Conservation (phyloP, 176 grass and related monocot species). For the Oryza nivara region DNA sequence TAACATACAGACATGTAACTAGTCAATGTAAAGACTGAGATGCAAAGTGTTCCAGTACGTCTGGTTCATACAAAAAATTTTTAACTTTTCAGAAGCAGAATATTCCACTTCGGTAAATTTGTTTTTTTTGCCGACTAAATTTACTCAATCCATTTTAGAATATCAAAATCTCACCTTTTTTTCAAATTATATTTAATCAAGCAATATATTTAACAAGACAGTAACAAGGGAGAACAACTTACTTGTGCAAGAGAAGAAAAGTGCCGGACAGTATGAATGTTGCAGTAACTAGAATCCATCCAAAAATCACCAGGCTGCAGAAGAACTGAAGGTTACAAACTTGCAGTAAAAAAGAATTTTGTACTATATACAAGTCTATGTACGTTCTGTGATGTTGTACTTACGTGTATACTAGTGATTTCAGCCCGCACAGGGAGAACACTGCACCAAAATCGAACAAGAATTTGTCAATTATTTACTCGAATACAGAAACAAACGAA, state of each 20-base stretch:
- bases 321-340: neutral
- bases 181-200: too few species aligned
- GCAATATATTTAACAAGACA: too few species aligned
- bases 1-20: too few species aligned
- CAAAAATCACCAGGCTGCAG: slow-evolving; percentile 57
- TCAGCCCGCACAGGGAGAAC: slow-evolving; percentile 60
- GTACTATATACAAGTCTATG: neutral
- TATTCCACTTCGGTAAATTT: too few species aligned
- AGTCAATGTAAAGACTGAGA: too few species aligned
- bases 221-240: neutral
- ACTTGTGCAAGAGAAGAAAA: slow-evolving; percentile 83
- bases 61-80: too few species aligned
- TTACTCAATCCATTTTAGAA: too few species aligned
- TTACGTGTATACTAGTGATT: slow-evolving; percentile 63
- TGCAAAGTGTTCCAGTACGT: too few species aligned
- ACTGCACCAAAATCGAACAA: slow-evolving; percentile 46
- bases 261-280: slow-evolving; percentile 65
- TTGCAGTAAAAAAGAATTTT: neutral
- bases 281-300: slow-evolving; percentile 64
- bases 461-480: too few species aligned
- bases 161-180: too few species aligned
- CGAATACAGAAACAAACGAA: neutral
- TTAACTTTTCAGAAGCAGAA: too few species aligned
- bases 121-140: too few species aligned
- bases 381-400: slow-evolving; percentile 21